Evolutionary conservation across 1,284 basidiomycete genomes (phyloP), one percentile per base, ranked within the genome.

Genomic region (Ustilago vetiveriae): DNA sequence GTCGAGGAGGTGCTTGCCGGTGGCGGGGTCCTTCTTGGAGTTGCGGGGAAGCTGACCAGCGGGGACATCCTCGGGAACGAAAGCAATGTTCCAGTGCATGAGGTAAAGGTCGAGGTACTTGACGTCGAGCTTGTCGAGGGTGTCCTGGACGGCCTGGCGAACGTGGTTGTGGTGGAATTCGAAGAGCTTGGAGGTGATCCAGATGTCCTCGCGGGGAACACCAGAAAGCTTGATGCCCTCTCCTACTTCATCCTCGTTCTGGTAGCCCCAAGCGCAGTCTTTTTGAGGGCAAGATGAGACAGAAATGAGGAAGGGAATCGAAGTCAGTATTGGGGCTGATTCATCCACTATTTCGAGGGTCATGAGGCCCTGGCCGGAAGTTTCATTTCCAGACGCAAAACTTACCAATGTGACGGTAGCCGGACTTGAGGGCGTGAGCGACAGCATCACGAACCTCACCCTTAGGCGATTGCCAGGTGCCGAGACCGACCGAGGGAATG

Each of bases 181-280:
- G 88, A 90, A 92, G 38, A 93, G 85, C 83, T 94, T 92, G 57
- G 89, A 89, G 6, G 92, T 91, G 57, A 94, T 88, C 82, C 91
- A 94, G 66, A 95, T 86, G 63, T 94, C 89, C 38, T 87, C 86
- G 66, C 92, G 87, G 47, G 88, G 88, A 21, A 94, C 83, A 22
- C 85, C 92, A 48, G 89, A 89, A 39, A 86, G 86, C 35, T 85
- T 84, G 81, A 95, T 88, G 35, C 92, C 93, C 50, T 90, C 78
- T 16, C 91, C 92, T 22, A 92, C 92, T 82, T 93, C 90, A 78
- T 88, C 90, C 83, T 95, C 92, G 82, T 95, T 95, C 50, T 83
- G 76, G 60, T 82, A 76, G 32, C 65, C 65, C 65, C 65, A 69
- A 30, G 67, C 67, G 29, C n/a, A n/a, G n/a, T n/a, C n/a, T n/a